Conservation (phyloP, 768 basidiomycete genomes). For the Coprinopsis sp. region DNA sequence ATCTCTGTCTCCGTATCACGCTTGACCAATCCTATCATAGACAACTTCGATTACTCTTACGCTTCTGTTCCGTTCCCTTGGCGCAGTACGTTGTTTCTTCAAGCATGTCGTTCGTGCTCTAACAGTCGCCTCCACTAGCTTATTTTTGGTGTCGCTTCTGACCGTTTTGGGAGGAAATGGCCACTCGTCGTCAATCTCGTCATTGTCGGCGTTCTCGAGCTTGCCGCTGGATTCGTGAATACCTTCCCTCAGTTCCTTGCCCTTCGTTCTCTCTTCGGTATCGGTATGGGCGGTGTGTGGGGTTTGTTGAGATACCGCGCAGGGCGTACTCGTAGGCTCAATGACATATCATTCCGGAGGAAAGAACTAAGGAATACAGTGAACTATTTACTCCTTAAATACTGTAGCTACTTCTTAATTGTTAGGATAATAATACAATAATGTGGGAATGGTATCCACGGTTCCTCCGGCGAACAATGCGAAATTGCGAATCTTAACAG, state of each 20-base stretch:
- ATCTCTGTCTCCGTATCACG: background rate
- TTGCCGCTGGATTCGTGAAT: constrained; percentile 76
- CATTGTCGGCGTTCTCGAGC: constrained; percentile 65
- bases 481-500: too few relatives aligned
- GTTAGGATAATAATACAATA: too few relatives aligned
- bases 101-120: too few relatives aligned
- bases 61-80: constrained; percentile 81
- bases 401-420: too few relatives aligned
- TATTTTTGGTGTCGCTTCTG: constrained; percentile 80
- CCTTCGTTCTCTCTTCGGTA: constrained; percentile 77
- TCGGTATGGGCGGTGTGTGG: constrained; percentile 90
- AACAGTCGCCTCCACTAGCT: too few relatives aligned
- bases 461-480: too few relatives aligned
- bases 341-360: too few relatives aligned
- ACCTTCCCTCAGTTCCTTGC: constrained; percentile 79
- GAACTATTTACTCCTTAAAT: too few relatives aligned
- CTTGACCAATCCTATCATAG: constrained; percentile 19
- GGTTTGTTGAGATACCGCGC: too few relatives aligned
- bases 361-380: too few relatives aligned
- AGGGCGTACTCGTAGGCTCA: too few relatives aligned
- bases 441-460: too few relatives aligned
- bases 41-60: constrained; percentile 89
- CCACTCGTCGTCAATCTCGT: constrained; percentile 76
- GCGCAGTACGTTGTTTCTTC: constrained; percentile 50
- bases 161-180: constrained; percentile 93